phyloP scores from a whole-genome alignment of 148 eudicot species.

The Camellia lanceoleosa region DNA sequence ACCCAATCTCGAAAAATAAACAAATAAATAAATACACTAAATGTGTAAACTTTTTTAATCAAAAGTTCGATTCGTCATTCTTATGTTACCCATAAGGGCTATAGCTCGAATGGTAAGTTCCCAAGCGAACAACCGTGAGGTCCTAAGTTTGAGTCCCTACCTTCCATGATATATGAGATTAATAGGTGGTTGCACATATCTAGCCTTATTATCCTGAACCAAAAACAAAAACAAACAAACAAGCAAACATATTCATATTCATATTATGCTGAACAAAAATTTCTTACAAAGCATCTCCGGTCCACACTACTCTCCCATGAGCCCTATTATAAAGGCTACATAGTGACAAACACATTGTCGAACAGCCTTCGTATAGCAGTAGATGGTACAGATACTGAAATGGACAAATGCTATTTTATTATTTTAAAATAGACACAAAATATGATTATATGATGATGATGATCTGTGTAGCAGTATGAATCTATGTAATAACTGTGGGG shows the following conservation, averaged over 20 bases:
- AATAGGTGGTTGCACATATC: no score
- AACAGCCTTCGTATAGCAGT: background rate
- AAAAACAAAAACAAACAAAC: no score
- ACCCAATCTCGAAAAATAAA: no score
- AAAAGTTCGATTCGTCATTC: no score
- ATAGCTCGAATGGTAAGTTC: no score
- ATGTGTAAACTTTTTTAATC: no score
- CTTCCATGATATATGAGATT: no score
- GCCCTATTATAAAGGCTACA: background rate
- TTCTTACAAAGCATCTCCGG: background rate
- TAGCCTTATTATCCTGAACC: no score
- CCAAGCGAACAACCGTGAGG: no score
- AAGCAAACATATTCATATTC: background rate
- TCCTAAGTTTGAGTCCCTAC: no score
- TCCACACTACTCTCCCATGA: background rate
- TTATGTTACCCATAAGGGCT: no score
- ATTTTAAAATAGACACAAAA: background rate
- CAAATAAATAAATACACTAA: no score
- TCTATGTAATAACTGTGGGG: slow-evolving; percentile 91
- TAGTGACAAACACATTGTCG: background rate
- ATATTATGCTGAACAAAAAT: background rate
- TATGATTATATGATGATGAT: background rate
- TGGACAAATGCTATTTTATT: background rate
- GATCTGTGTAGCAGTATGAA: background rate
- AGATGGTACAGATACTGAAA: background rate